Conservation (phyloP, 768 basidiomycete genomes). For the Mycena kentingensis region DNA sequence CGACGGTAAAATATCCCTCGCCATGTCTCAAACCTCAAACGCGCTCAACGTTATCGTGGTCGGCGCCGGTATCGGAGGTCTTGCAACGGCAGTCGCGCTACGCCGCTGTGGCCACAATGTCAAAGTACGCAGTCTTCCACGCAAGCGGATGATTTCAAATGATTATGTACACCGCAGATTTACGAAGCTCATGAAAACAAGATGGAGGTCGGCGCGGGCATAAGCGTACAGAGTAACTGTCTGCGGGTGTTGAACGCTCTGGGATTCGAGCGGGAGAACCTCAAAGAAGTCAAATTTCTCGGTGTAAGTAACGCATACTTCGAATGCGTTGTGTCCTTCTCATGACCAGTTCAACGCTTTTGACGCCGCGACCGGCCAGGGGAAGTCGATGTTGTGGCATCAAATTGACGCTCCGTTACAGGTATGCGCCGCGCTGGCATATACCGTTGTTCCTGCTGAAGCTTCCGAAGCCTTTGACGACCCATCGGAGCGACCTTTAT, state of each 20-base stretch:
- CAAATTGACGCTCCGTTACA: too few relatives aligned
- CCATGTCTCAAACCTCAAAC: too few relatives aligned
- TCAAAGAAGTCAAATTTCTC: slow-evolving; percentile 5
- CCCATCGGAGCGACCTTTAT: too few relatives aligned
- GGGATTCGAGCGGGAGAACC: slow-evolving; percentile 5
- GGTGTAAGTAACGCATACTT: too few relatives aligned
- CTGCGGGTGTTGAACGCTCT: slow-evolving; percentile 3
- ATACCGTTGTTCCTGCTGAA: too few relatives aligned
- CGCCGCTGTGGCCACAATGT: background rate
- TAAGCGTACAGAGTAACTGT: slow-evolving; percentile 7
- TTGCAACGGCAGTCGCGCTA: background rate
- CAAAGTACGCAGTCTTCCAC: background rate
- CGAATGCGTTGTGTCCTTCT: too few relatives aligned
- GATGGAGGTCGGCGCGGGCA: slow-evolving; percentile 12
- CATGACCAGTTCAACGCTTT: too few relatives aligned
- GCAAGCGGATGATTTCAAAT: background rate
- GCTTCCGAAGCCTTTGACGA: too few relatives aligned
- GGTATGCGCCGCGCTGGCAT: too few relatives aligned
- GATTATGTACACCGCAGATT: background rate
- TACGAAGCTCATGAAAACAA: slow-evolving; percentile 7
- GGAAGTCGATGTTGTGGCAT: too few relatives aligned
- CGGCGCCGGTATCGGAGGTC: slow-evolving; percentile 1
- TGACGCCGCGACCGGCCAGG: too few relatives aligned
- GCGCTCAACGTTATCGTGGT: background rate
- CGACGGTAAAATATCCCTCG: too few relatives aligned